These are phyloP conservation scores for Tulasnella sp. DNA, from an alignment of 768 basidiomycete species.

Conservation along the genomic window DNA sequence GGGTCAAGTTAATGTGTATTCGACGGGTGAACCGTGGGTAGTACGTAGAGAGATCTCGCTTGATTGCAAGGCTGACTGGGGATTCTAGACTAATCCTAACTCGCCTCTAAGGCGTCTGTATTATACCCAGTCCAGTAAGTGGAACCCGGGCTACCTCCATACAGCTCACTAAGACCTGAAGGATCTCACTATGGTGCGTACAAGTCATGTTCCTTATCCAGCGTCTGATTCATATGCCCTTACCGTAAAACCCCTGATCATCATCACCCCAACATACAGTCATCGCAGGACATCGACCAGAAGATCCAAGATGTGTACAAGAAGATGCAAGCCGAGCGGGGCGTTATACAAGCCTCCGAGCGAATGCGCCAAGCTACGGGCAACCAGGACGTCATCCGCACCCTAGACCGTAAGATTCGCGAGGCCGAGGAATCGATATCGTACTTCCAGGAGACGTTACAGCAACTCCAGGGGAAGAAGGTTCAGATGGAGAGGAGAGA, in stretches of 20 bases:
- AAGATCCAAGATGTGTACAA: conserved; percentile 86
- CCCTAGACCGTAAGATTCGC: conserved; percentile 74
- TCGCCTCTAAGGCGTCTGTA: too few relatives aligned
- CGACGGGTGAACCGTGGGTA: too few relatives aligned
- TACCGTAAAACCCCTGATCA: not conserved
- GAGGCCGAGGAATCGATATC: conserved; percentile 73
- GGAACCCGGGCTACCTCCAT: too few relatives aligned
- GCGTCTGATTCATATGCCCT: not conserved
- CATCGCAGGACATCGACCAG: conserved; percentile 49
- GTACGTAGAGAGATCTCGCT: too few relatives aligned
- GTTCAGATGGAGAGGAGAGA: conserved; percentile 18
- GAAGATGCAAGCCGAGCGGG: conserved; percentile 86
- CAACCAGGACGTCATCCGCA: conserved; percentile 75
- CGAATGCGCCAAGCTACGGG: conserved; percentile 68
- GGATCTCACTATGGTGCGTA: conserved; percentile 1
- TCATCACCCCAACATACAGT: conserved; percentile 9
- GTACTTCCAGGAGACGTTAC: conserved; percentile 80
- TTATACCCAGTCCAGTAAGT: too few relatives aligned
- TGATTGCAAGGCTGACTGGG: too few relatives aligned
- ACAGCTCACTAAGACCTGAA: too few relatives aligned
- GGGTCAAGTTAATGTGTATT: too few relatives aligned
- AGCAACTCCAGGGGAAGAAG: conserved; percentile 72
- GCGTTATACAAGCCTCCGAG: conserved; percentile 78
- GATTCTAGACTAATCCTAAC: too few relatives aligned
- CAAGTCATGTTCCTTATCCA: not conserved